Evolutionary conservation across 106 monocot species (phyloP), one percentile per base, ranked within the genome.

Genomic region (Hemerocallis citrina): DNA sequence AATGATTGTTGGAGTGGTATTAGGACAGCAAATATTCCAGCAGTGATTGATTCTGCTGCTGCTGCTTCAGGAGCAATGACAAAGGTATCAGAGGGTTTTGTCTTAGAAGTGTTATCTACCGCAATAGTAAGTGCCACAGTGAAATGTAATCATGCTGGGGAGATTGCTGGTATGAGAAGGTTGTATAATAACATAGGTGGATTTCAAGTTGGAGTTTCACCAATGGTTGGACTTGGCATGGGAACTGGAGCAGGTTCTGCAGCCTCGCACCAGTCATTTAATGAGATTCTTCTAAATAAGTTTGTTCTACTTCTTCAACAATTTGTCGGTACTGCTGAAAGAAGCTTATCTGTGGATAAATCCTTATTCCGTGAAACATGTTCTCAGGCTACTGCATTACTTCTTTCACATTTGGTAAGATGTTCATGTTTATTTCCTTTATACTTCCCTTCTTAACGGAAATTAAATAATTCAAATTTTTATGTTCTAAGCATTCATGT

Each of bases 91-190:
- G 96, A 88, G 7, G 72, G 75, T 73, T 77, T 82, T 51, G 88
- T 75, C 32, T 68, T 98, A 68, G 98, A 92, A 77, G 87, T 96
- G 14, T 73, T 91, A 21, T 81, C 98, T 21, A 98, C 88, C 63
- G 98, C 88, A 21, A 65, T 92, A 44, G 81, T 88, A 19, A 98
- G 85, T 75, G 88, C 98, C 40, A 88, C 98, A 34, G 61, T 77
- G 5, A 98, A 98, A 52, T 82, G 82, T 66, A 98, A 98, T 43
- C 77, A 77, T 82, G 82, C 79, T 65, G 98, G 85, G 12, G 92
- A 98, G 62, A 98, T 98, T 77, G 84, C 84, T 73, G 98, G 98
- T 59, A 92, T 98, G 98, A 88, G 77, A 82, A 84, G 81, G 66
- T 63, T 98, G 34, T 98, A 79, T 48, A 76, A 85, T 67, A 87